Base-by-base conservation (phyloP, 306 rosid species). In the Quercus parvula region DNA sequence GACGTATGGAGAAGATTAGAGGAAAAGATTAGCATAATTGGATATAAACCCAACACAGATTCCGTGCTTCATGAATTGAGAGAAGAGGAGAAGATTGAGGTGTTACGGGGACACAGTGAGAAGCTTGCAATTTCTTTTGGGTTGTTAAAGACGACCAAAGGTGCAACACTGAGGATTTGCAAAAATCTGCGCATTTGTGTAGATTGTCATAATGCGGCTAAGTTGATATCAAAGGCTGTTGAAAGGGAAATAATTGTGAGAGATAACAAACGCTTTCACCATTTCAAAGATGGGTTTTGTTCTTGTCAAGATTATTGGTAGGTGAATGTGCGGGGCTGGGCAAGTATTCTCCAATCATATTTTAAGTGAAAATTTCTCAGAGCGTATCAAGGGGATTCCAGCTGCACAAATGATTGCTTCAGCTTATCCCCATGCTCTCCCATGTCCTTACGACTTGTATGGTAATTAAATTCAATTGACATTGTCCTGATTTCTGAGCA, bases 231-330 rank as follows among this genome's bases (percentile, higher is more conserved):
- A 2, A 89, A 88, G 83, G 92, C 83, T 79, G 91, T 80, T 25
- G 70, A 82, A 81, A 87, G 89, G 75, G 93, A 89, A 79, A 92
- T 90, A 64, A 13, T 92, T 75, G 84, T 94, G 62, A 89, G 98
- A 84, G 98, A 92, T 82, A 92, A 88, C 85, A 92, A 90, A 82
- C 92, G 92, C 25, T 94, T 94, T 78, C 98, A 90, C 83, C 96
- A 86, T 86, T 94, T 94, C 74, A 90, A 78, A 84, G 82, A 84
- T 19, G 98, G 94, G 71, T 18, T 56, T 24, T 94, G 97, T 86
- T 89, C 93, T 55, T 94, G 97, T 79, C 85, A 96, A 75, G 93
- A 92, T 86, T 94, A 85, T 83, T 94, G 98, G 97, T 92, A 82
- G 84, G 33, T 83, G 19, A 55, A 68, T 41, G 44, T 68, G 6